These are phyloP conservation scores for Aureobasidium sp. DNA, from an alignment of 2,329 filamentous ascomycete genomes.

Conservation along the genomic window DNA sequence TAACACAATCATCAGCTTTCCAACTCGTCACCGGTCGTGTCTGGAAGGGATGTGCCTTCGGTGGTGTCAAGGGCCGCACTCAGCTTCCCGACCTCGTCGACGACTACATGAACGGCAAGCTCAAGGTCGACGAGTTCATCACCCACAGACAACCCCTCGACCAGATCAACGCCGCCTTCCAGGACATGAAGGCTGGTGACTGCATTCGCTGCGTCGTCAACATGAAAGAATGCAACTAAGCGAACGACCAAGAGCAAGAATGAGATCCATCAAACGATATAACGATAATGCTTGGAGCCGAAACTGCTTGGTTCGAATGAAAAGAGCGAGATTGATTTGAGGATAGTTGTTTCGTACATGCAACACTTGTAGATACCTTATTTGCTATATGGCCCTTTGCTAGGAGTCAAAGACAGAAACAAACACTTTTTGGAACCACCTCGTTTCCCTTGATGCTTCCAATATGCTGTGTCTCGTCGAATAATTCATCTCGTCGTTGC, in stretches of 20 bases:
- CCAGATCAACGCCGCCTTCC: conserved; percentile 83
- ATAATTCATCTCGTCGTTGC: not conserved
- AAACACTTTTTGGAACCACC: not conserved
- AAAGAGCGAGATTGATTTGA: not conserved
- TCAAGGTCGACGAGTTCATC: conserved; percentile 99
- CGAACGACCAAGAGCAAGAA: not conserved
- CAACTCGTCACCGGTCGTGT: conserved; percentile 95
- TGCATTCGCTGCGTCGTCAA: conserved; percentile 92
- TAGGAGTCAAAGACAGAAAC: not conserved
- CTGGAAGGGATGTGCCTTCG: conserved; percentile 97
- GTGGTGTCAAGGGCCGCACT: conserved; percentile 92
- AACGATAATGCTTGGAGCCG: conserved; percentile 11
- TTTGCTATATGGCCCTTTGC: not conserved
- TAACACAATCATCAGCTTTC: conserved; percentile 56
- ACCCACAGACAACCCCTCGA: conserved; percentile 79
- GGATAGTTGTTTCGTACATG: not conserved
- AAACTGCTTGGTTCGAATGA: conserved; percentile 2
- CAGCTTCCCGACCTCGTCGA: conserved; percentile 80
- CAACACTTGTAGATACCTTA: conserved; percentile 8
- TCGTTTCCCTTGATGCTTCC: not conserved
- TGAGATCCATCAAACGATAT: not conserved
- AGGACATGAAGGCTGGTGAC: conserved; percentile 90
- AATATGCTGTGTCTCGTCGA: not conserved
- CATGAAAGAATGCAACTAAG: conserved; percentile 31
- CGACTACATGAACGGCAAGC: conserved; percentile 79